Evolutionary conservation across 306 rosid species (phyloP).

Genomic region (Trifolium dubium): DNA sequence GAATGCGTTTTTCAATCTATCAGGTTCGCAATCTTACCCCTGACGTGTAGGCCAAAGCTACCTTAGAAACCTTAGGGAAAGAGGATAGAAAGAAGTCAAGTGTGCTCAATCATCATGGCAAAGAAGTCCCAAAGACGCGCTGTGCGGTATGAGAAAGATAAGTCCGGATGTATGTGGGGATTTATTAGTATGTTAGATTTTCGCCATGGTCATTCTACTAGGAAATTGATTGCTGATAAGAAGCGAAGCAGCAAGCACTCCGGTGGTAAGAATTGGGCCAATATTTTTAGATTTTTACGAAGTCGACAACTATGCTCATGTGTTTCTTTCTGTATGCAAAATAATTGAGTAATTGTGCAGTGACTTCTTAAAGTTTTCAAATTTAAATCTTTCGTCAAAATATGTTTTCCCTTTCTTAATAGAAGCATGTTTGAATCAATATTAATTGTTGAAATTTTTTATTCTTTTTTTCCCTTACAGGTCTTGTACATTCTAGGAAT

Average conservation of each 20-base stretch:
- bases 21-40: slow-evolving; percentile 43
- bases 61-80: slow-evolving; percentile 9
- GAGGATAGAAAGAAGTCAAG: slow-evolving; percentile 23
- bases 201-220: slow-evolving; percentile 76
- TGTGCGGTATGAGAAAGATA: slow-evolving; percentile 79
- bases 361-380: slow-evolving; percentile 9
- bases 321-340: slow-evolving; percentile 6
- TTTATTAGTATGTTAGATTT: slow-evolving; percentile 90
- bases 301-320: slow-evolving; percentile 28
- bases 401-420: slow-evolving; percentile 11
- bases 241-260: slow-evolving; percentile 66
- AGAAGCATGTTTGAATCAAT: neutral
- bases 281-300: slow-evolving; percentile 27
- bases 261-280: slow-evolving; percentile 59
- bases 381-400: slow-evolving; percentile 34
- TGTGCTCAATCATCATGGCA: slow-evolving; percentile 56
- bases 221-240: slow-evolving; percentile 79
- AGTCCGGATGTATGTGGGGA: slow-evolving; percentile 98
- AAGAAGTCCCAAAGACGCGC: slow-evolving; percentile 78
- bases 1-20: slow-evolving; percentile 38
- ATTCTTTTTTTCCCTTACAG: slow-evolving; percentile 47
- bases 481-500: slow-evolving; percentile 61
- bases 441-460: slow-evolving; percentile 37
- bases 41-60: slow-evolving; percentile 38
- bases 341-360: slow-evolving; percentile 9